These are phyloP conservation scores for Bipolaris bicolor DNA, from an alignment of 2,329 filamentous ascomycete genomes.

Conservation along the genomic window DNA sequence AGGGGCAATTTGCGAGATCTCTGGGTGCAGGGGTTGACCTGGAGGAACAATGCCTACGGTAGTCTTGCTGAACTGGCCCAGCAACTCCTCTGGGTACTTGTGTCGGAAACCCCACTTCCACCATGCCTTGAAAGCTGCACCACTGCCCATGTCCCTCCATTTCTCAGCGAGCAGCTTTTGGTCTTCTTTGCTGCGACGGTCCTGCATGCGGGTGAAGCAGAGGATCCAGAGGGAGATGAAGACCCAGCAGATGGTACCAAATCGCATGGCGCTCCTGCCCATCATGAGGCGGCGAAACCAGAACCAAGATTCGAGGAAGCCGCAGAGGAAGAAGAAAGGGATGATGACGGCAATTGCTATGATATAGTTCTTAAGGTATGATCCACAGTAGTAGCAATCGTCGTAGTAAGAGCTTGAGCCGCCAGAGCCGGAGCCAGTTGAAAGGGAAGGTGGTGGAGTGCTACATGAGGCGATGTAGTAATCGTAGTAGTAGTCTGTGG, in stretches of 20 bases:
- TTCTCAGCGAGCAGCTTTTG: conserved; percentile 38
- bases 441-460: conserved; percentile 18
- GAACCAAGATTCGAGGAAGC: conserved; percentile 41
- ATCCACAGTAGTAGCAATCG: conserved; percentile 6
- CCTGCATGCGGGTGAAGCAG: conserved; percentile 43
- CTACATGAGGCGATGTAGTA: conserved; percentile 35
- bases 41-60: conserved; percentile 40
- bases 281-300: conserved; percentile 47
- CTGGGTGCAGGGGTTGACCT: conserved; percentile 31
- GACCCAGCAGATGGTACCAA: conserved; percentile 43
- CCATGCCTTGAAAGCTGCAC: conserved; percentile 43
- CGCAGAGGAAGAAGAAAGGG: conserved; percentile 39
- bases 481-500: conserved; percentile 30
- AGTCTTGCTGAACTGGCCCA: conserved; percentile 38
- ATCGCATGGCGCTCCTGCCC: conserved; percentile 38
- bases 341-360: conserved; percentile 39
- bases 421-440: conserved; percentile 4
- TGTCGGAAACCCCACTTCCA: conserved; percentile 41
- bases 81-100: conserved; percentile 36
- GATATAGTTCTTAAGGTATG: conserved; percentile 18
- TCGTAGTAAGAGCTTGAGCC: conserved; percentile 19
- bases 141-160: conserved; percentile 37
- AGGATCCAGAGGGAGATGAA: conserved; percentile 37
- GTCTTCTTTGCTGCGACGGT: conserved; percentile 38
- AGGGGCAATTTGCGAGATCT: conserved; percentile 30